Evolutionary conservation across 2,329 filamentous ascomycete genomes (phyloP).

Genomic region (Mycosphaerella sp.): DNA sequence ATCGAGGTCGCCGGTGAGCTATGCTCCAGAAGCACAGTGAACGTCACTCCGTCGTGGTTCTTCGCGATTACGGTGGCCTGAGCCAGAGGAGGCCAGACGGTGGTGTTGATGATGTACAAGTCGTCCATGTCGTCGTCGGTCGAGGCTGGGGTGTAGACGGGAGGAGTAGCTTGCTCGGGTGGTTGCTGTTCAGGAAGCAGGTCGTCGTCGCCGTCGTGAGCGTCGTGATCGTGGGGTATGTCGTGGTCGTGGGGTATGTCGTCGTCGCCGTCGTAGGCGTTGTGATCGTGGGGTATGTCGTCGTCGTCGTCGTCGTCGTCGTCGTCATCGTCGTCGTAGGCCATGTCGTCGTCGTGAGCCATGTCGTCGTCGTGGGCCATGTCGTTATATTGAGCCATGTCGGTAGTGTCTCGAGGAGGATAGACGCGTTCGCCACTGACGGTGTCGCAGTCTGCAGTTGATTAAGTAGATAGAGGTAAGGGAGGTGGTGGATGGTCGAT

Average conservation of each 20-base stretch:
- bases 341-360: not conserved
- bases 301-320: too few relatives aligned
- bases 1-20: constrained; percentile 31
- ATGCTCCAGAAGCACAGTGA: constrained; percentile 54
- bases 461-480: too few relatives aligned
- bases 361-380: too few relatives aligned
- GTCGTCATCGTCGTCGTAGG: too few relatives aligned
- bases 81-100: constrained; percentile 65
- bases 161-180: constrained; percentile 27
- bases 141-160: constrained; percentile 14
- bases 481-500: constrained; percentile 4
- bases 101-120: constrained; percentile 52
- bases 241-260: too few relatives aligned
- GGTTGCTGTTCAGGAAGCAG: constrained; percentile 33
- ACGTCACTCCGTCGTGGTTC: constrained; percentile 44
- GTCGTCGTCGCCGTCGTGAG: constrained; percentile 22
- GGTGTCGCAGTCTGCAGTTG: constrained; percentile 31
- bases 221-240: too few relatives aligned
- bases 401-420: constrained; percentile 24
- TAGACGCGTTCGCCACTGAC: constrained; percentile 34
- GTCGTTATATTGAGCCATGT: too few relatives aligned
- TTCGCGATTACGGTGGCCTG: constrained; percentile 60
- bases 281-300: too few relatives aligned
- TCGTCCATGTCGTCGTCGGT: constrained; percentile 18
- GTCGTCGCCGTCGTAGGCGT: too few relatives aligned